phyloP scores from a whole-genome alignment of 2,329 filamentous ascomycete species.

The Neobulgaria alba region DNA sequence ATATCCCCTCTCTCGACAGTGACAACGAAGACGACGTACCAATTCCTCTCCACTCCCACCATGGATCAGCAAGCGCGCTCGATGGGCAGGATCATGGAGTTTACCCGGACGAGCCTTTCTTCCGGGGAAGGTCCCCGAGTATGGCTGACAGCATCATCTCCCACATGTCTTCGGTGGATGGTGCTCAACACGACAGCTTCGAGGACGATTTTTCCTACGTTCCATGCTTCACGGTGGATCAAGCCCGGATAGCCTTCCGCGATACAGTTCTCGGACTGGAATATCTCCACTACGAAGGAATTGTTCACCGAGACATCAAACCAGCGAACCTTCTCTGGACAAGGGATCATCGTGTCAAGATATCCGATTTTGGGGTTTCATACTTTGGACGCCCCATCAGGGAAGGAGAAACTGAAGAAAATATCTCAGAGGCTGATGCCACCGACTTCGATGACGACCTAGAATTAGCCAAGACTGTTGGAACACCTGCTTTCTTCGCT shows the following conservation, averaged over 20 bases:
- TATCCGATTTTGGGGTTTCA: slow-evolving; percentile 97
- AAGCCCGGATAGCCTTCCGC: slow-evolving; percentile 76
- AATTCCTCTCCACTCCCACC: slow-evolving; percentile 44
- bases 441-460: slow-evolving; percentile 85
- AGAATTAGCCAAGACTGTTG: slow-evolving; percentile 95
- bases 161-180: slow-evolving; percentile 58
- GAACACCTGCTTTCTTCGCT: slow-evolving; percentile 94
- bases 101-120: slow-evolving; percentile 48
- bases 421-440: slow-evolving; percentile 69
- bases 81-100: slow-evolving; percentile 73
- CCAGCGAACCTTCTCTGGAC: slow-evolving; percentile 88
- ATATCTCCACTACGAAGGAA: slow-evolving; percentile 82
- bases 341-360: slow-evolving; percentile 80
- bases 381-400: slow-evolving; percentile 86
- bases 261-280: slow-evolving; percentile 91
- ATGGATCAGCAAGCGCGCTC: slow-evolving; percentile 41
- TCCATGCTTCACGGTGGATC: slow-evolving; percentile 79
- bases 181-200: slow-evolving; percentile 55
- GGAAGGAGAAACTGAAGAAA: slow-evolving; percentile 71
- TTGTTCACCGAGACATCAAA: slow-evolving; percentile 79
- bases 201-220: slow-evolving; percentile 90
- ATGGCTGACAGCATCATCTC: slow-evolving; percentile 70
- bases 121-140: slow-evolving; percentile 66
- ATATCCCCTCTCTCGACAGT: slow-evolving; percentile 29
- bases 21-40: slow-evolving; percentile 47